Conservation (phyloP, 2,329 filamentous ascomycete genomes). For the Tolypocladium pustulatum region DNA sequence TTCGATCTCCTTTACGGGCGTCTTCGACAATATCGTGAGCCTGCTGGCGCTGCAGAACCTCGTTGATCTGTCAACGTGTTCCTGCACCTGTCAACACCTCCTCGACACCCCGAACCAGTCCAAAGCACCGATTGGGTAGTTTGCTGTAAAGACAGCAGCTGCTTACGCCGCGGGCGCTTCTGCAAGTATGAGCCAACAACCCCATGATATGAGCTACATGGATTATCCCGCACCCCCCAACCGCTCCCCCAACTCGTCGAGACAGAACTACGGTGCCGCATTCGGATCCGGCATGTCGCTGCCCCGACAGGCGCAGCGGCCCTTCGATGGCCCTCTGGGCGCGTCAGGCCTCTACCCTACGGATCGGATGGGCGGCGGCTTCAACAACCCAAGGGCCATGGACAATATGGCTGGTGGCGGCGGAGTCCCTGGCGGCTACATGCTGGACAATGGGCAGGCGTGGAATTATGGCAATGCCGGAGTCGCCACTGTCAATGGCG, state of each 20-base stretch:
- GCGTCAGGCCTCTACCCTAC: conserved; percentile 57
- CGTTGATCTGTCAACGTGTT: not conserved
- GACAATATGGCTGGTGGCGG: conserved; percentile 30
- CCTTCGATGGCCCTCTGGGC: conserved; percentile 61
- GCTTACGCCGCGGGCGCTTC: conserved; percentile 9
- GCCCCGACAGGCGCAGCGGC: conserved; percentile 52
- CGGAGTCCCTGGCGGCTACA: conserved; percentile 34
- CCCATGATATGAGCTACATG: conserved; percentile 57
- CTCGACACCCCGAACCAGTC: conserved; percentile 3
- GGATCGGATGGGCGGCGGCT: conserved; percentile 54
- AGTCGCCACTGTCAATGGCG: conserved; percentile 52
- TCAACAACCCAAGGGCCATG: conserved; percentile 49
- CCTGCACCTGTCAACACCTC: conserved; percentile 1
- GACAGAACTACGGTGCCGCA: conserved; percentile 45
- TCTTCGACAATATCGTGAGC: not conserved
- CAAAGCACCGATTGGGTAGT: conserved; percentile 3
- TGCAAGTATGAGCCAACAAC: conserved; percentile 34
- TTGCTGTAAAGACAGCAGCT: conserved; percentile 14
- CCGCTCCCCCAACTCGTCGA: conserved; percentile 58
- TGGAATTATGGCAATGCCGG: conserved; percentile 67
- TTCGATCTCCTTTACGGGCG: not conserved
- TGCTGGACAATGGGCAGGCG: conserved; percentile 61
- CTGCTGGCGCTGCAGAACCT: not conserved
- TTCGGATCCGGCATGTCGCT: conserved; percentile 38
- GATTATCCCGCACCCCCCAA: conserved; percentile 51